phyloP scores from a whole-genome alignment of 2,329 filamentous ascomycete genomes.

The Xylaria sp. region DNA sequence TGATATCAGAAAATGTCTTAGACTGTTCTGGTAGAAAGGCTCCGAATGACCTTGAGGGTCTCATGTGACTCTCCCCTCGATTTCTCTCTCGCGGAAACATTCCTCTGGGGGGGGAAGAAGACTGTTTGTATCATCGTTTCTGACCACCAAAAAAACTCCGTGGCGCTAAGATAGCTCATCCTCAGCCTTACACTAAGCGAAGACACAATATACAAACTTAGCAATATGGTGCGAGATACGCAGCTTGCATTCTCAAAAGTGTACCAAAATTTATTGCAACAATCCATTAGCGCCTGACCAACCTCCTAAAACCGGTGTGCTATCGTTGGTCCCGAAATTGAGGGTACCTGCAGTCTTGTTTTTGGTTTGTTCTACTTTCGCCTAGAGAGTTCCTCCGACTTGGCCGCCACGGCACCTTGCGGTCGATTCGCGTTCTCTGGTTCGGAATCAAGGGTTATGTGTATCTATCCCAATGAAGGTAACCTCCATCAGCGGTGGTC shows the following conservation, averaged over 20 bases:
- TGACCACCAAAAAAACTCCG: background rate
- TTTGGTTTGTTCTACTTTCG: background rate
- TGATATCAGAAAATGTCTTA: constrained; percentile 3
- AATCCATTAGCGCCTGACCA: constrained; percentile 2
- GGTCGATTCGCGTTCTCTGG: constrained; percentile 17
- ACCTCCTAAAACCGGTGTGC: constrained; percentile 9
- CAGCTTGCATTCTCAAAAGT: constrained; percentile 11
- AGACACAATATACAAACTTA: constrained; percentile 2
- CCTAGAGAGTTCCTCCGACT: constrained; percentile 21
- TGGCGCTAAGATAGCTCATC: background rate
- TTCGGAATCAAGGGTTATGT: constrained; percentile 26
- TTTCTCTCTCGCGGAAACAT: background rate
- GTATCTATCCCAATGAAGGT: constrained; percentile 16
- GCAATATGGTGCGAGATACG: constrained; percentile 16
- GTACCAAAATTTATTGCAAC: constrained; percentile 19
- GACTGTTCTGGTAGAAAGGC: background rate
- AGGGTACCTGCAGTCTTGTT: constrained; percentile 18
- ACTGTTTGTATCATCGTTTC: background rate
- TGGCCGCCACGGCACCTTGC: constrained; percentile 27
- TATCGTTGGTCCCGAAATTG: constrained; percentile 13
- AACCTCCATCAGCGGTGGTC: background rate
- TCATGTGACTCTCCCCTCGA: constrained; percentile 1
- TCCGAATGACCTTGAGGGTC: background rate
- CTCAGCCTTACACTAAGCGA: constrained; percentile 26
- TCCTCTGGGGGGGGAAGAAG: background rate